A percentile compares a stretch with the other conserved stretches of the same genome.
Evolutionary conservation across 169 alveolate genomes (phyloP).

Genomic region (Haemoproteus tartakovskyi): DNA sequence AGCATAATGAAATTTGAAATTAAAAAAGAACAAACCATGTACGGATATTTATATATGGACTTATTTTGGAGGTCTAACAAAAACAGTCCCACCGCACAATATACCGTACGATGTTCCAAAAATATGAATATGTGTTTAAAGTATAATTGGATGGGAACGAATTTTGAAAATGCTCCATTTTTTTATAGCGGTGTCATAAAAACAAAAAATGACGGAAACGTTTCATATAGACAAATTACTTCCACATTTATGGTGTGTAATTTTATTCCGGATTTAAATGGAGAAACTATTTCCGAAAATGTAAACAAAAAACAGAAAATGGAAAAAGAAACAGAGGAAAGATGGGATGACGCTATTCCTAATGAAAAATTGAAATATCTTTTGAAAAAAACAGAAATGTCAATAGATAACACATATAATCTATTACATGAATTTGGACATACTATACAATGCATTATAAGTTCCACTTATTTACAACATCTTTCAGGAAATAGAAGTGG

Average conservation of each 20-base stretch:
- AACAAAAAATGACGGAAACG: neutral
- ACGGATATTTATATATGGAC: constrained; percentile 73
- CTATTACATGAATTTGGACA: constrained; percentile 81
- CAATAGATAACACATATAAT: constrained; percentile 53
- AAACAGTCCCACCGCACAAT: constrained; percentile 73
- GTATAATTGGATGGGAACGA: constrained; percentile 47
- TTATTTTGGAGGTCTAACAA: constrained; percentile 74
- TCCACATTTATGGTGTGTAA: constrained; percentile 74
- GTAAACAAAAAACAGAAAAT: neutral
- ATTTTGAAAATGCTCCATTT: constrained; percentile 5
- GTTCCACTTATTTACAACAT: constrained; percentile 77
- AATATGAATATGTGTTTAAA: constrained; percentile 56
- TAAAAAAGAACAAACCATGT: constrained; percentile 4
- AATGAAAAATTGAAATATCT: constrained; percentile 1
- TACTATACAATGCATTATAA: constrained; percentile 74
- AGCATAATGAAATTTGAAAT: constrained; percentile 48
- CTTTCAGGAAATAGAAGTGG: constrained; percentile 81
- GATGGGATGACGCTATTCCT: neutral
- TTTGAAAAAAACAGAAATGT: constrained; percentile 55
- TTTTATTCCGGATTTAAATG: constrained; percentile 28
- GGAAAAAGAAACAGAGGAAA: too few species aligned
- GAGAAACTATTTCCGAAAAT: neutral
- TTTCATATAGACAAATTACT: constrained; percentile 66
- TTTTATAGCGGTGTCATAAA: constrained; percentile 23
- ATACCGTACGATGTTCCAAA: constrained; percentile 78